A percentile compares a stretch with the other conserved stretches of the same genome.
Conservation (phyloP, 208 protist genomes). For the Crithidia acanthocephali region DNA sequence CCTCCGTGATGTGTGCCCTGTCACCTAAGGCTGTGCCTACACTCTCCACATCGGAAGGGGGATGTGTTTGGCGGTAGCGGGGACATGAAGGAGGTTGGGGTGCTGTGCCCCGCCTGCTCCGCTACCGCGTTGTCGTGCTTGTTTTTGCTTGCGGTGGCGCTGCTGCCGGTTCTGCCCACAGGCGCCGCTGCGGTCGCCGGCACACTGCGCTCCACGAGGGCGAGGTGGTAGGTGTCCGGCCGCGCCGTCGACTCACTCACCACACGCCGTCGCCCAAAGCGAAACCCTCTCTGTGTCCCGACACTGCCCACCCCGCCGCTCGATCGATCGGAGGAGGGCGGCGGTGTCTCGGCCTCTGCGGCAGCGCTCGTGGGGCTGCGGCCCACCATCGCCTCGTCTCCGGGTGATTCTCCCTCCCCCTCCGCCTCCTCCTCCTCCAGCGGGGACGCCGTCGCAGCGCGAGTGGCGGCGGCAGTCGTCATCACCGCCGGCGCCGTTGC, state of each 20-base stretch:
- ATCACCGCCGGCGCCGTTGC: neutral
- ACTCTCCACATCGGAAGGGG: neutral
- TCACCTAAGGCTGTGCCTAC: neutral
- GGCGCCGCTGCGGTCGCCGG: neutral
- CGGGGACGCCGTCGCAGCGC: neutral
- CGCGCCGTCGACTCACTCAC: conserved; percentile 16
- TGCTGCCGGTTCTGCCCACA: neutral
- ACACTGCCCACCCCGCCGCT: neutral
- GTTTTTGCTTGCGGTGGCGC: neutral
- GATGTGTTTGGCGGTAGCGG: neutral
- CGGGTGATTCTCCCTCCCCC: neutral
- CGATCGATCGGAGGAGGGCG: neutral
- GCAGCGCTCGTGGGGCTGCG: neutral
- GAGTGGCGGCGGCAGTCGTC: neutral
- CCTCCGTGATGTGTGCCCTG: neutral
- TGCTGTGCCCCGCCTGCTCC: conserved; percentile 7
- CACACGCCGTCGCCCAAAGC: conserved; percentile 5
- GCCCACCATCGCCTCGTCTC: neutral
- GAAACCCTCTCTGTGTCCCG: neutral
- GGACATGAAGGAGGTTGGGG: conserved; percentile 1
- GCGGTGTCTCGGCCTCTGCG: neutral
- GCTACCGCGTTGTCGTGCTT: neutral
- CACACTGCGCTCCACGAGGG: conserved; percentile 11
- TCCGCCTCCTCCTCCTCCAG: neutral
- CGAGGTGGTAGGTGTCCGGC: conserved; percentile 13